A percentile compares a stretch with the other conserved stretches of the same genome.
These are phyloP conservation scores for Sarcodon sp. DNA, from an alignment of 768 basidiomycete genomes.

Conservation along the genomic window DNA sequence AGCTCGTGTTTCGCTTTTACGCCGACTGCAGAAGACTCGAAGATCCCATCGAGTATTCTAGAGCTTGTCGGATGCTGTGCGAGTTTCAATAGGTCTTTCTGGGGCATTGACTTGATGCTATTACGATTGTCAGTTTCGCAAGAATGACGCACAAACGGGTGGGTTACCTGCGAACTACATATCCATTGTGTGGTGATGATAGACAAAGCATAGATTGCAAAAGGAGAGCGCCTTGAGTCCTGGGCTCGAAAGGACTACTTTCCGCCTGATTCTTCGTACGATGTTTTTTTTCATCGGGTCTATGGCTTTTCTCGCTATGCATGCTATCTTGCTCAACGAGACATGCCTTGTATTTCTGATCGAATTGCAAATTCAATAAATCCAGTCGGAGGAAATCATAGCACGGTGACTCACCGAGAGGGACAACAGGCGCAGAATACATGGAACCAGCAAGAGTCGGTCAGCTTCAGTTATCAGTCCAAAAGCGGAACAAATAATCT, in stretches of 20 bases:
- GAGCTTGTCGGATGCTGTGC: constrained; percentile 59
- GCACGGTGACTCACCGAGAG: constrained; percentile 24
- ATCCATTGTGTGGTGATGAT: constrained; percentile 48
- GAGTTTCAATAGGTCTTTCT: constrained; percentile 44
- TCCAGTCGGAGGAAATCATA: too few species aligned
- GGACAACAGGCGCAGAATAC: constrained; percentile 43
- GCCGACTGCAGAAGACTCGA: constrained; percentile 57
- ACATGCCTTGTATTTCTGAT: constrained; percentile 12
- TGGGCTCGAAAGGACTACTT: constrained; percentile 36
- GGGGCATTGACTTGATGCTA: constrained; percentile 46
- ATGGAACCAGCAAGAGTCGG: constrained; percentile 45
- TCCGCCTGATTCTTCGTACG: constrained; percentile 9
- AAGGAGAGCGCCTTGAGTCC: constrained; percentile 75
- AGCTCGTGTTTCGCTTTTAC: constrained; percentile 57
- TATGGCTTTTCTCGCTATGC: not conserved
- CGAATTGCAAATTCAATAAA: too few species aligned
- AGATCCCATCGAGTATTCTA: constrained; percentile 66
- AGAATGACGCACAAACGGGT: not conserved
- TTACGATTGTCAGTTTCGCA: constrained; percentile 4
- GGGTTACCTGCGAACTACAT: constrained; percentile 35
- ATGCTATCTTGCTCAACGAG: too few species aligned
- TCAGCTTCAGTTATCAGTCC: constrained; percentile 38
- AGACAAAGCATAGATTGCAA: constrained; percentile 74
- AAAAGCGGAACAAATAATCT: constrained; percentile 55
- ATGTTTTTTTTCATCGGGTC: not conserved